Conservation (phyloP, 2,329 filamentous ascomycete genomes). For the Passalora sequoiae region DNA sequence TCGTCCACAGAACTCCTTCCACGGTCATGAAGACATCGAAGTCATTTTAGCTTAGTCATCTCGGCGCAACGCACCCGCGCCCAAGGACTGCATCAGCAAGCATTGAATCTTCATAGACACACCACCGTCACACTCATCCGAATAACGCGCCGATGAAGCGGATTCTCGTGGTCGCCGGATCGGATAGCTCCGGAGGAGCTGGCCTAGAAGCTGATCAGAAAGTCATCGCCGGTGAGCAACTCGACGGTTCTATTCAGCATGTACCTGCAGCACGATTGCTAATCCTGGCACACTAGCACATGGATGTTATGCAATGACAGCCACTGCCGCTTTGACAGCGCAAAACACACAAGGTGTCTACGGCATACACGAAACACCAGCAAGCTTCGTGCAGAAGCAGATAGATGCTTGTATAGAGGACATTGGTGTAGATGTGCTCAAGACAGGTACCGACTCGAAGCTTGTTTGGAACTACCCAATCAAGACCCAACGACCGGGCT, state of each 20-base stretch:
- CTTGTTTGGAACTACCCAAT: background rate
- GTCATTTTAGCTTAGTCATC: too few species aligned
- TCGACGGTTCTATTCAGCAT: background rate
- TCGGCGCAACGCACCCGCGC: too few species aligned
- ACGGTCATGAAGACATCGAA: too few species aligned
- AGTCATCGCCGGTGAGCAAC: constrained; percentile 53
- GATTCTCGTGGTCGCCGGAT: constrained; percentile 79
- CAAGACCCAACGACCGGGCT: background rate
- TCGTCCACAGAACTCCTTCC: too few species aligned
- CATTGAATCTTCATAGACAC: background rate
- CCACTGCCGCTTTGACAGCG: constrained; percentile 90
- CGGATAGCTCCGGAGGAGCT: constrained; percentile 85
- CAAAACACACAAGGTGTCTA: constrained; percentile 86
- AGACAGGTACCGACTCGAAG: constrained; percentile 61
- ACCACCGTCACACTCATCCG: too few species aligned
- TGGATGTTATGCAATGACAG: constrained; percentile 92
- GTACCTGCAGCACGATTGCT: background rate
- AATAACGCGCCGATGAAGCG: constrained; percentile 38
- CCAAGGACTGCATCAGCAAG: background rate
- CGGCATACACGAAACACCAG: constrained; percentile 73
- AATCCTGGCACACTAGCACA: constrained; percentile 53
- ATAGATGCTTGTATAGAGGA: constrained; percentile 81
- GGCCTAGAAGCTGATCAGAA: constrained; percentile 95
- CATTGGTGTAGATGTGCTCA: constrained; percentile 82
- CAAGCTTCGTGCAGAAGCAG: constrained; percentile 74